These are phyloP conservation scores for Pseudogymnoascus sp. DNA, from an alignment of 2,329 filamentous ascomycete species.

Conservation along the genomic window DNA sequence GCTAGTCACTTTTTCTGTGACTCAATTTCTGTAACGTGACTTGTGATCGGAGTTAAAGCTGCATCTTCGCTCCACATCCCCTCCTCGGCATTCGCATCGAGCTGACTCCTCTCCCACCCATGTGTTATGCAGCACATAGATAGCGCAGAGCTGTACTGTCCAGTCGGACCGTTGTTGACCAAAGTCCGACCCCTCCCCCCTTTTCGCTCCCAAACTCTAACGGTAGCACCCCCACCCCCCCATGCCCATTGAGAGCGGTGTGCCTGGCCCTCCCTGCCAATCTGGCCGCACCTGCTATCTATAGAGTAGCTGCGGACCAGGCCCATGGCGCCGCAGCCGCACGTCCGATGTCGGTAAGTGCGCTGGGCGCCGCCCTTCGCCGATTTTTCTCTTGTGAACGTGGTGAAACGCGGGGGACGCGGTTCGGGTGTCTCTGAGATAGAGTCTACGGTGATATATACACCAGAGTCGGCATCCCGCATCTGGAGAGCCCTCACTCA, in stretches of 20 bases:
- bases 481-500: constrained; percentile 9
- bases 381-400: not conserved
- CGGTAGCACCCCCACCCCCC: not conserved
- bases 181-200: not conserved
- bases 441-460: constrained; percentile 11
- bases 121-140: not conserved
- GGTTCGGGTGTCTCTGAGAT: constrained; percentile 7
- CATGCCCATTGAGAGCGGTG: constrained; percentile 2
- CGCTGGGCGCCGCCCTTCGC: not conserved
- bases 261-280: not conserved
- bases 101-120: not conserved
- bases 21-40: constrained; percentile 9
- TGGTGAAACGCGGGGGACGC: not conserved
- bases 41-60: not conserved
- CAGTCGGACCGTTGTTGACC: constrained; percentile 6
- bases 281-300: not conserved
- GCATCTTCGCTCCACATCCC: not conserved
- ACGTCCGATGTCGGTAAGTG: constrained; percentile 1
- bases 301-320: not conserved
- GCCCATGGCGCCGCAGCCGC: not conserved
- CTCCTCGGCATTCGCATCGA: not conserved
- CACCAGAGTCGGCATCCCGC: not conserved
- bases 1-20: constrained; percentile 8
- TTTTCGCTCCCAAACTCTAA: not conserved
- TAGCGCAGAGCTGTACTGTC: not conserved